These are phyloP conservation scores for Setaria viridis DNA, from an alignment of 202 grass and related monocot species.

Conservation along the genomic window DNA sequence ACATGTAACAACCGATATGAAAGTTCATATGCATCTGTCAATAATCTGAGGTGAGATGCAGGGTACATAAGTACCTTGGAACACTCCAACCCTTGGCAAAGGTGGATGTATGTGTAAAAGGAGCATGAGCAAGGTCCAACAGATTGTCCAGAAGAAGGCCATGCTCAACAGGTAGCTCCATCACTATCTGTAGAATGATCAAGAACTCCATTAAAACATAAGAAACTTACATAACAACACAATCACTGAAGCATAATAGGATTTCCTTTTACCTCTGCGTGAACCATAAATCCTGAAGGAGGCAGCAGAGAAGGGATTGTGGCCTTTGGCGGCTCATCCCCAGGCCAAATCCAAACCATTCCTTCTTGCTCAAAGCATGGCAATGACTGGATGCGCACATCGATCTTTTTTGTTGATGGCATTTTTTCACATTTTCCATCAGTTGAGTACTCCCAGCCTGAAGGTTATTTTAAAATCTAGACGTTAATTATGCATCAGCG, in stretches of 20 bases:
- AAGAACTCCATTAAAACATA: constrained; percentile 36
- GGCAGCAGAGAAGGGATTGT: constrained; percentile 88
- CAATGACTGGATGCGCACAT: constrained; percentile 77
- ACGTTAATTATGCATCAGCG: constrained; percentile 9
- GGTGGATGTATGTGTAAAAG: constrained; percentile 95
- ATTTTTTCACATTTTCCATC: constrained; percentile 98
- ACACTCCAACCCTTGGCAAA: constrained; percentile 99
- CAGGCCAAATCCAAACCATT: constrained; percentile 99
- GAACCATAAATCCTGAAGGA: constrained; percentile 82
- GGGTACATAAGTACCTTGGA: constrained; percentile 66
- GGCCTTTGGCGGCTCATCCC: constrained; percentile 64
- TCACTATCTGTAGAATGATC: constrained; percentile 75
- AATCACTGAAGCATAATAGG: background rate
- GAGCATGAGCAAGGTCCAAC: constrained; percentile 96
- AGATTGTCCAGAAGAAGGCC: constrained; percentile 97
- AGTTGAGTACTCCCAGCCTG: constrained; percentile 97
- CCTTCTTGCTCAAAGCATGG: constrained; percentile 97
- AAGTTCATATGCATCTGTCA: background rate
- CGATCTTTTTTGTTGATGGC: constrained; percentile 87
- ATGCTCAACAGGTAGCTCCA: constrained; percentile 96
- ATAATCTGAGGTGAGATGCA: background rate
- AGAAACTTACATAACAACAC: background rate
- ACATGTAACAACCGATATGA: background rate
- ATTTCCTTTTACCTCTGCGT: constrained; percentile 78
- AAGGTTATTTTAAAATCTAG: constrained; percentile 32